Conservation (phyloP, 2,329 filamentous ascomycete species). For the Knufia fluminis region DNA sequence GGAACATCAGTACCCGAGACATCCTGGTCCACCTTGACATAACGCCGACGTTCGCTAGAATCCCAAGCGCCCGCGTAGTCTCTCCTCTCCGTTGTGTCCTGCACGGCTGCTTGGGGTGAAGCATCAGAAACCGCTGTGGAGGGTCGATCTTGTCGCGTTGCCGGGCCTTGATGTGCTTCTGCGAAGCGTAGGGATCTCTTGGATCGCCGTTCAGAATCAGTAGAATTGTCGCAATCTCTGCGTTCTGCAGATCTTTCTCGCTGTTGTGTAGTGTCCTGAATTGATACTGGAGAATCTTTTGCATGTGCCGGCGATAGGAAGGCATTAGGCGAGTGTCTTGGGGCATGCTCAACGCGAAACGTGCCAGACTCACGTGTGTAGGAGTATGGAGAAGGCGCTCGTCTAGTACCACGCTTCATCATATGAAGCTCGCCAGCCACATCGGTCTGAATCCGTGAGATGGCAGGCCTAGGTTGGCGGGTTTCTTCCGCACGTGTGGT, state of each 20-base stretch:
- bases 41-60: neutral
- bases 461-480: constrained; percentile 16
- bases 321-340: neutral
- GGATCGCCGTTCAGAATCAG: constrained; percentile 52
- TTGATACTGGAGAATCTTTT: constrained; percentile 5
- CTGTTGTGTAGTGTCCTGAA: neutral
- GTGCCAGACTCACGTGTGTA: constrained; percentile 9
- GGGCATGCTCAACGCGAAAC: neutral
- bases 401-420: constrained; percentile 13
- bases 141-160: neutral
- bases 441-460: constrained; percentile 21
- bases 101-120: too few species aligned
- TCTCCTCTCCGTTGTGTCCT: neutral
- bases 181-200: constrained; percentile 86
- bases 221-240: neutral
- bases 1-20: neutral
- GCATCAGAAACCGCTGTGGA: neutral
- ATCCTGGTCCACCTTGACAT: neutral
- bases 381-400: constrained; percentile 21
- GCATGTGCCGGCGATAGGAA: constrained; percentile 1
- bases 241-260: neutral
- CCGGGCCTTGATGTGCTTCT: constrained; percentile 1
- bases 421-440: constrained; percentile 12
- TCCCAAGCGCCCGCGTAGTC: neutral
- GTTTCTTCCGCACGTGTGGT: constrained; percentile 12